These are phyloP conservation scores for Beauveria caledonica DNA, from an alignment of 2,329 filamentous ascomycete genomes.

Conservation along the genomic window DNA sequence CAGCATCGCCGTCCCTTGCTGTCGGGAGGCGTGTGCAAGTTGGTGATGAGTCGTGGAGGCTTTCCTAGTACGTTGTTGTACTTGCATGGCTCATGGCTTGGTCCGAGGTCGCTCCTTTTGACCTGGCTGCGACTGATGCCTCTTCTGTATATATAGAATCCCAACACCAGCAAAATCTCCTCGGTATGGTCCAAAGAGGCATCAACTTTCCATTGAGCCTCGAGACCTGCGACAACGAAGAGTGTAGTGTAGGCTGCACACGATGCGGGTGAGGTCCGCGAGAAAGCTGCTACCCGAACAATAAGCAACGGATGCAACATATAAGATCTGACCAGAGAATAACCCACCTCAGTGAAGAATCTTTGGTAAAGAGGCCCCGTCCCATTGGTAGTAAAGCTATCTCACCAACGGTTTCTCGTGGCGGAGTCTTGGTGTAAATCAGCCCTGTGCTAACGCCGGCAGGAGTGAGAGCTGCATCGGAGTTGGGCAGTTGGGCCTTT, in stretches of 20 bases:
- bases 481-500: not conserved
- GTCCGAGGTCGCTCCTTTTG: not conserved
- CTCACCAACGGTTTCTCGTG: not conserved
- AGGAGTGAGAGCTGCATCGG: not conserved
- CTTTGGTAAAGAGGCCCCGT: not conserved
- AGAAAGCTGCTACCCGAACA: not conserved
- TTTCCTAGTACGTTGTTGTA: not conserved
- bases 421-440: not conserved
- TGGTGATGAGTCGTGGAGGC: not conserved
- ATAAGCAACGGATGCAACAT: not conserved
- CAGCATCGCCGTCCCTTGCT: slow-evolving; percentile 15
- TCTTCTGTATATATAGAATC: not conserved
- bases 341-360: not conserved
- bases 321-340: not conserved
- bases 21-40: not conserved
- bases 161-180: not conserved
- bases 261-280: not conserved
- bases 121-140: not conserved
- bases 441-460: slow-evolving; percentile 1
- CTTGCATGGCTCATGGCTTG: slow-evolving; percentile 1
- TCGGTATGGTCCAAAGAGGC: not conserved
- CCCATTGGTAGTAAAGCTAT: not conserved
- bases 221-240: not conserved
- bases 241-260: not conserved
- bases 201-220: slow-evolving; percentile 1